Conservation (phyloP, 2,329 filamentous ascomycete genomes). For the Calonectria pseudoturangicola region DNA sequence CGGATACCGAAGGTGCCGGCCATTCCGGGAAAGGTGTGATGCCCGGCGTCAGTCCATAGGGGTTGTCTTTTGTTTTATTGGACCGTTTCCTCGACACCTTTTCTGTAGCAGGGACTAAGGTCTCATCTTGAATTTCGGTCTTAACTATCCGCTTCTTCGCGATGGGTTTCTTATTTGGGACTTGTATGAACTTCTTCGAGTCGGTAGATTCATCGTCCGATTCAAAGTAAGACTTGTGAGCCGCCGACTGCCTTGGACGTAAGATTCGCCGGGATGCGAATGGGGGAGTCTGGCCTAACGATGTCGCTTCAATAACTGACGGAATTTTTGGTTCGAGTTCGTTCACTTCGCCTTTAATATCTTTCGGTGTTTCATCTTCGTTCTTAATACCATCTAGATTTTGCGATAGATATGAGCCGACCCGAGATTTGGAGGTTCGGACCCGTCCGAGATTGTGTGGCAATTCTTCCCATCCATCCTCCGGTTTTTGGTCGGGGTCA, state of each 20-base stretch:
- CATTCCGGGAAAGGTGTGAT: conserved; percentile 54
- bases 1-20: conserved; percentile 46
- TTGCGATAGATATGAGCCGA: neutral
- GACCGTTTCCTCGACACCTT: conserved; percentile 42
- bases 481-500: neutral
- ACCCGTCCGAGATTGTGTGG: conserved; percentile 35
- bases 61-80: conserved; percentile 53
- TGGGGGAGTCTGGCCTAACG: neutral
- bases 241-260: conserved; percentile 30
- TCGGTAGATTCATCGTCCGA: conserved; percentile 45
- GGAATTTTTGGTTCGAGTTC: neutral
- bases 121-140: conserved; percentile 41
- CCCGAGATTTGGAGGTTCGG: conserved; percentile 5
- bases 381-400: conserved; percentile 1
- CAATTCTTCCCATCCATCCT: conserved; percentile 24
- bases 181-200: neutral
- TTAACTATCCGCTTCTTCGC: conserved; percentile 41
- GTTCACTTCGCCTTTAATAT: neutral
- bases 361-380: neutral
- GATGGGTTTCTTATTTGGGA: neutral
- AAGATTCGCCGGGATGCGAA: conserved; percentile 16
- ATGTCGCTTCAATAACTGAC: neutral
- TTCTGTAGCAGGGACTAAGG: conserved; percentile 27
- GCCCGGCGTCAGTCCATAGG: conserved; percentile 54
- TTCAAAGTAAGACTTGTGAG: conserved; percentile 44